Conservation (phyloP, 257 asterid species). For the Capsicum rhomboideum region DNA sequence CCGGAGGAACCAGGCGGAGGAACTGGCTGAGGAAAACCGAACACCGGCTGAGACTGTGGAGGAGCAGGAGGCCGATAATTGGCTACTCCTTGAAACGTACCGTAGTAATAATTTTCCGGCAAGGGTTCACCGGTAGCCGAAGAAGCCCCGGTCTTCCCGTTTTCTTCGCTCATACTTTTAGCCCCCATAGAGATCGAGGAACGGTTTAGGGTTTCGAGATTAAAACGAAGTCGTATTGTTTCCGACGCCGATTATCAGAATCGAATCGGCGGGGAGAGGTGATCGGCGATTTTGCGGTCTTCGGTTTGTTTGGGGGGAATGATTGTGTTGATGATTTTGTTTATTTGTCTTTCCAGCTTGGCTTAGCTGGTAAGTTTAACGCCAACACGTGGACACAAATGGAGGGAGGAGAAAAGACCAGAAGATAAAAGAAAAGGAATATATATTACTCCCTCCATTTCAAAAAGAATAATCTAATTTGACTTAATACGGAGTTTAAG, state of each 20-base stretch:
- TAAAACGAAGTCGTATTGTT: neutral
- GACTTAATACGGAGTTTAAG: too few relatives aligned
- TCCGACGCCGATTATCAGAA: neutral
- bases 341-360: neutral
- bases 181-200: neutral
- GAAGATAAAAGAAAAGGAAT: too few relatives aligned
- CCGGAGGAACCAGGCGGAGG: slow-evolving; percentile 43
- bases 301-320: neutral
- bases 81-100: slow-evolving; percentile 91
- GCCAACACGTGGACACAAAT: neutral
- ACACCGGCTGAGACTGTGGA: slow-evolving; percentile 44
- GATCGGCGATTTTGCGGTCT: neutral
- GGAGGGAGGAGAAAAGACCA: neutral
- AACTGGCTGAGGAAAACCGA: slow-evolving; percentile 81
- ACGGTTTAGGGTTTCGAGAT: slow-evolving; percentile 8
- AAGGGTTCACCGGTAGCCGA: slow-evolving; percentile 26
- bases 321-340: neutral
- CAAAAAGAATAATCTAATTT: too few relatives aligned
- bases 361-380: neutral
- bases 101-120: slow-evolving; percentile 48
- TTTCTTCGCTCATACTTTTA: slow-evolving; percentile 31
- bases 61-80: slow-evolving; percentile 45
- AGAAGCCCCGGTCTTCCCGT: slow-evolving; percentile 32
- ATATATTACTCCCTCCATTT: too few relatives aligned
- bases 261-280: neutral